Evolutionary conservation across 306 rosid species (phyloP), one percentile per base, ranked within the genome.

Genomic region (Fragaria iinumae): DNA sequence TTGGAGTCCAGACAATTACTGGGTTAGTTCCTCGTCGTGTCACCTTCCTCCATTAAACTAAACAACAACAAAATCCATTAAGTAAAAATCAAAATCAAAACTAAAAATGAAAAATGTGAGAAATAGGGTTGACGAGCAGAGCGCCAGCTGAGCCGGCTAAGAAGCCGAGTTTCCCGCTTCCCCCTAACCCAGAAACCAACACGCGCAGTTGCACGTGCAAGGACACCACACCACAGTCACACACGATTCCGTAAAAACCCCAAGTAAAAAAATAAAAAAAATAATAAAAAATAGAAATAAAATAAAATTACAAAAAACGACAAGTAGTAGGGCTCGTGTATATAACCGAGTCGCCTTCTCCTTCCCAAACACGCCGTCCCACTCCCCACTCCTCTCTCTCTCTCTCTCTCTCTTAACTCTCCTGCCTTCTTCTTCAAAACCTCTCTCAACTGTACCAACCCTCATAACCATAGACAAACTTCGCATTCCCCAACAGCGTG

Each of bases 181-280:
- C 87, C 79, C 85, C 77, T 80, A 69, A 83, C 55, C 87, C 88
- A 55, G 44, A 89, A 69, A 73, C 76, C 67, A 74, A 69, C 86
- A 83, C 87, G 87, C 89, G 77, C 79, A 74, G 18, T 38, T 83
- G 88, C 96, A 91, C 93, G 93, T 87, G 91, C 93, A 82, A 60
- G 29, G 63, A 66, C 76, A 71, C 85, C 67, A 77, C 39, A 71
- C 70, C 7, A 79, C 17, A 13, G 52, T 47, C 52, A 11, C 64
- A 47, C 52, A 9, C 27, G 21, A 39, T 13, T 55, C n/a, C 29
- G 80, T 79, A 79, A 72, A 70, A 72, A 1, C 17, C 4, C 0
- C 0, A 8, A 55, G 2, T 20, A 38, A 7, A 73, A 16, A 73
- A 8, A 11, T 49, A 32, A 32, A 2, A 1, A 38, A 38, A 78